Evolutionary conservation across 2,329 filamentous ascomycete species (phyloP), one percentile per base, ranked within the genome.

Genomic region (Didymella exigua): DNA sequence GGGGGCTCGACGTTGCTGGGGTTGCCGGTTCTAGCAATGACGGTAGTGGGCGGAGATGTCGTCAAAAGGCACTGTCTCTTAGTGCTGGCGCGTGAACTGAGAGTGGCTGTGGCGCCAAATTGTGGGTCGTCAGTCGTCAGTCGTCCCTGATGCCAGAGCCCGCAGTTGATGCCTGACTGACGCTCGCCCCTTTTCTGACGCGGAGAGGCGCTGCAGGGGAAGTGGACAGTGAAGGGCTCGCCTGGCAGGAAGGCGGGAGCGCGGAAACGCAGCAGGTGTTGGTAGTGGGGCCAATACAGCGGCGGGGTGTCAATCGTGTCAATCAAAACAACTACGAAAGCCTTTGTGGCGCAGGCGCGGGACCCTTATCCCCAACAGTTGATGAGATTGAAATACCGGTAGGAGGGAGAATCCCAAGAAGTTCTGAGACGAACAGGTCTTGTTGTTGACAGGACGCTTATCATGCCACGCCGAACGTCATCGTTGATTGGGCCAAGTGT

Each of bases 11-110:
- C 37, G 34, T 38, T 46, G 55, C 53, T 37, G 56, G 51, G 44
- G 47, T 34, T 46, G 58, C 50, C 37, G 56, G 59, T 54, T 38
- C 36, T n/a, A 51, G 56, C 60, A 62, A 62, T 62, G 60, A 56
- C 61, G 62, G 59, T 54, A 48, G 56, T 58, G 37, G 49, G 48
- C 53, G 49, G 48, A 51, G 45, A 65, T 64, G 65, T 60, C 63
- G 65, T 67, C 64, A 65, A 65, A 62, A 58, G 41, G 50, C 53
- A 56, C 31, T 33, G 60, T 54, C 61, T 59, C 63, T 58, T 63
- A 60, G 61, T 66, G 54, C 48, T 60, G 55, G 63, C 61, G 60
- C 60, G 60, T 43, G 51, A 63, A 47, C 31, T 24, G 36, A 45
- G 42, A 43, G 63, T 65, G 65, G 63, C 65, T 66, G 63, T 63